Evolutionary conservation across 1,284 basidiomycete genomes (phyloP), one percentile per base, ranked within the genome.

Genomic region (Trametes pubescens): DNA sequence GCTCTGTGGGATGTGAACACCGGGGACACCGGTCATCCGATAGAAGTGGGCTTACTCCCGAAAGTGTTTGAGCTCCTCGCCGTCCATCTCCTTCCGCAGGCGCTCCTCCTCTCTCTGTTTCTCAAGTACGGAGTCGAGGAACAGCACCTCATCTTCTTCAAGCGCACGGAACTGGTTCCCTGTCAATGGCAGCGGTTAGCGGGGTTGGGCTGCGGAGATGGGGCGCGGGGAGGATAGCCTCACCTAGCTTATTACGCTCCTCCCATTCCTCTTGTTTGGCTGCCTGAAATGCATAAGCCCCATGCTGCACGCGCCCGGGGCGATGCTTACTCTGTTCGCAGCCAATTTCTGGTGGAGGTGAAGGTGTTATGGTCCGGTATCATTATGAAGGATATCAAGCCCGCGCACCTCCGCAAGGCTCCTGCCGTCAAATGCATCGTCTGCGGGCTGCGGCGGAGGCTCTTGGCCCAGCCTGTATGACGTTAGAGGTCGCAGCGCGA

Each of bases 181-280:
- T 92, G 67, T 48, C 44, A 21, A 11, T 29, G 58, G 40, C 44
- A 65, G 51, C 49, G 35, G 58, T 69, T 49, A 65, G 63, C 37
- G 60, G 43, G 22, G 32, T 37, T 44, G 34, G 48, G 38, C 32
- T 57, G 58, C 32, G 43, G 55, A 26, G 7, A 64, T 29, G 49
- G 35, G 53, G 40, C 37, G 55, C 22, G 14, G 38, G 47, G 51
- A 35, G 46, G 34, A 63, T 24, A 49, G 66, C 60, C 61, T 51
- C 43, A 60, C 77, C 91, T 78, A 97, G 84, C 76, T 95, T 96
- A 74, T 91, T 94, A 75, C 92, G 92, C 75, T 94, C 91, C 74
- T 96, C 95, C 92, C 94, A 96, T 86, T 95, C 92, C 78, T 96
- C 94, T 78, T 95, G 93, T 77, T 96, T 96, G 68, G 91, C 88